These are phyloP conservation scores for Rhodotorula sp. DNA, from an alignment of 1,284 basidiomycete genomes.

Conservation along the genomic window DNA sequence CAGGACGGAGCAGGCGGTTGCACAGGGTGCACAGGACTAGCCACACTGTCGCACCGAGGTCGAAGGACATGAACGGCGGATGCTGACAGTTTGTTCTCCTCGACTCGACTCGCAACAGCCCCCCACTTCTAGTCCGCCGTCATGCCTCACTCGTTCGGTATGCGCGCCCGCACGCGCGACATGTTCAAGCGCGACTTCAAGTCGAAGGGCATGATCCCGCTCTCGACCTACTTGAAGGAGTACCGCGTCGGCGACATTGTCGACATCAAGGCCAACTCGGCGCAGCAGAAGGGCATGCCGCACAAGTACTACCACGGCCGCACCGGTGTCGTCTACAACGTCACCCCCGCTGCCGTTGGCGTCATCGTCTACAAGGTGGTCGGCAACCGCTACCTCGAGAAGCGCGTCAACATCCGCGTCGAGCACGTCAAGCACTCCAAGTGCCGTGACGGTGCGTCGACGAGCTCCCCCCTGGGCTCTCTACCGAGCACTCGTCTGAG, in stretches of 20 bases:
- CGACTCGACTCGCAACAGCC: slow-evolving; percentile 5
- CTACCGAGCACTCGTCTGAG: not conserved
- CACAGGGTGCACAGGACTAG: no score
- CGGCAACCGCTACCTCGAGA: slow-evolving; percentile 98
- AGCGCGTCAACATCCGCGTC: slow-evolving; percentile 97
- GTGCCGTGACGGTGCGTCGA: slow-evolving; percentile 68
- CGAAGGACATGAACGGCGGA: not conserved
- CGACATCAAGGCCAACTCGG: slow-evolving; percentile 98
- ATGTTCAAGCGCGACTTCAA: slow-evolving; percentile 99
- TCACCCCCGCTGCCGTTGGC: slow-evolving; percentile 89
- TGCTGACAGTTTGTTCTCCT: not conserved
- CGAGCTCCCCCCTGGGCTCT: not conserved
- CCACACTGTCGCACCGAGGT: not conserved
- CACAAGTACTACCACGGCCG: slow-evolving; percentile 75
- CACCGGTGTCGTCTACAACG: slow-evolving; percentile 98
- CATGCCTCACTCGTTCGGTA: slow-evolving; percentile 98
- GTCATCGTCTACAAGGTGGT: slow-evolving; percentile 99
- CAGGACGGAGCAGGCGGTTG: no score
- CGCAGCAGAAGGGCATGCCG: slow-evolving; percentile 99
- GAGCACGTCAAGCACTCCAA: slow-evolving; percentile 99
- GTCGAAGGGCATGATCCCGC: slow-evolving; percentile 69
- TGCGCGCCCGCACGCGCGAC: slow-evolving; percentile 98
- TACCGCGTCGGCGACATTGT: slow-evolving; percentile 98
- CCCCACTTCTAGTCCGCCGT: slow-evolving; percentile 51
- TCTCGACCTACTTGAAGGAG: slow-evolving; percentile 89